Evolutionary conservation across 441 rosid genomes (phyloP).

Genomic region (Gossypium schwendimanii): DNA sequence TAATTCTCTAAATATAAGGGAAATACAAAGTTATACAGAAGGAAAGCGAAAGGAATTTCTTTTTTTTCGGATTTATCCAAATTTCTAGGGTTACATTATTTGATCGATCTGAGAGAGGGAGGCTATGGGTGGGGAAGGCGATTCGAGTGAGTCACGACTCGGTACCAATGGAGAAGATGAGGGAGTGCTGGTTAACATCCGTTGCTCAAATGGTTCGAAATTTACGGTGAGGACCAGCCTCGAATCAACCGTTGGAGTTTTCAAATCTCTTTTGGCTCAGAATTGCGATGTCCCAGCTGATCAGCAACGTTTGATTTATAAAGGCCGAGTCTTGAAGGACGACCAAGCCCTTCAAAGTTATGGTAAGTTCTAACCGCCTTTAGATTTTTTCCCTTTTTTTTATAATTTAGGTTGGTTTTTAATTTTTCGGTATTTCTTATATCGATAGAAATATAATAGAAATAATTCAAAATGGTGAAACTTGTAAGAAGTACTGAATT

Average conservation of each 20-base stretch:
- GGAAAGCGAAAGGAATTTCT: neutral
- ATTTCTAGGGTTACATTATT: conserved; percentile 15
- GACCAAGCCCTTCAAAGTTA: conserved; percentile 55
- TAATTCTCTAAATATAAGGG: neutral
- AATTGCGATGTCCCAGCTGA: conserved; percentile 55
- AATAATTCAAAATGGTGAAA: conserved; percentile 1
- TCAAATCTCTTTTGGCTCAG: conserved; percentile 52
- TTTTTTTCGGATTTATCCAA: neutral
- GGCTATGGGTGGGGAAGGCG: conserved; percentile 46
- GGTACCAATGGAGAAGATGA: conserved; percentile 21
- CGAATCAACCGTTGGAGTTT: conserved; percentile 47
- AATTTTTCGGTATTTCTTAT: neutral
- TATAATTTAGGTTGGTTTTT: neutral
- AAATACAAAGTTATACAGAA: neutral
- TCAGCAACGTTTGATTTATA: conserved; percentile 70
- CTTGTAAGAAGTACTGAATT: neutral
- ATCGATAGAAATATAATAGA: neutral
- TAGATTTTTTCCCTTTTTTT: neutral
- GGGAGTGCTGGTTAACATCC: conserved; percentile 38
- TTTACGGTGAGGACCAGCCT: conserved; percentile 41
- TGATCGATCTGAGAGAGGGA: conserved; percentile 10
- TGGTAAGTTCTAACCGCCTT: conserved; percentile 25
- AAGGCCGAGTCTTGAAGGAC: conserved; percentile 72
- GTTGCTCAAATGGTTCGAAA: conserved; percentile 58
- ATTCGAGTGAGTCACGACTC: conserved; percentile 38